Percentiles rank a stretch among this genome's conserved stretches.
Evolutionary conservation across 306 rosid genomes (phyloP).

Genomic region (Prunus salicina): DNA sequence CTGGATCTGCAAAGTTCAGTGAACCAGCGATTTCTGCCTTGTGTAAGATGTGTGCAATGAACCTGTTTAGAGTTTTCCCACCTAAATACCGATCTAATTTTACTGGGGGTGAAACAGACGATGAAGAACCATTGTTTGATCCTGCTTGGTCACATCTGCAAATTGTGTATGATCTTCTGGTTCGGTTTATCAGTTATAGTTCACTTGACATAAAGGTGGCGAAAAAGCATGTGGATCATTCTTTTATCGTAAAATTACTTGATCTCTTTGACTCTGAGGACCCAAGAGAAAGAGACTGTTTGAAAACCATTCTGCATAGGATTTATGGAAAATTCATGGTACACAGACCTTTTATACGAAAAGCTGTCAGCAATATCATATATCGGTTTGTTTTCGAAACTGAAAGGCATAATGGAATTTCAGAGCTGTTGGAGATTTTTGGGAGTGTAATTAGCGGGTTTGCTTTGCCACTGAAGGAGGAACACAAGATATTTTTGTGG

Average conservation of each 20-base stretch:
- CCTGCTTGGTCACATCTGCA: conserved; percentile 95
- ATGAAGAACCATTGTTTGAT: conserved; percentile 95
- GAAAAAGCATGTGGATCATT: conserved; percentile 73
- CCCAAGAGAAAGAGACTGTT: conserved; percentile 97
- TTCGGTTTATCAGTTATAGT: conserved; percentile 63
- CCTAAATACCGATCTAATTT: conserved; percentile 72
- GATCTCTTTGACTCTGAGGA: conserved; percentile 97
- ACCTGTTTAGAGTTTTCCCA: conserved; percentile 90
- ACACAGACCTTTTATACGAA: conserved; percentile 86
- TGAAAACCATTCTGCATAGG: conserved; percentile 91
- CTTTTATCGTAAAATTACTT: conserved; percentile 74
- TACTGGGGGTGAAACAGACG: conserved; percentile 77
- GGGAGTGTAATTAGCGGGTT: conserved; percentile 97
- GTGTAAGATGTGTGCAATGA: conserved; percentile 86
- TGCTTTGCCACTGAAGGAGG: conserved; percentile 96
- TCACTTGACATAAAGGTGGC: conserved; percentile 86
- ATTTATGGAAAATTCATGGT: conserved; percentile 96
- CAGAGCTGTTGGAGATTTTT: conserved; percentile 93
- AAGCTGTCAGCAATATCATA: conserved; percentile 82
- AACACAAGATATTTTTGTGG: conserved; percentile 80
- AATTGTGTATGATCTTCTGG: conserved; percentile 89
- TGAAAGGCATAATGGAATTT: conserved; percentile 89
- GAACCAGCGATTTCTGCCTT: conserved; percentile 79
- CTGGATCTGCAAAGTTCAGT: conserved; percentile 84
- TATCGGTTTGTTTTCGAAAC: conserved; percentile 88